Percentiles rank a stretch among this genome's conserved stretches.
Evolutionary conservation across 2,329 filamentous ascomycete genomes (phyloP).

Genomic region (Blastomyces emzantsi): DNA sequence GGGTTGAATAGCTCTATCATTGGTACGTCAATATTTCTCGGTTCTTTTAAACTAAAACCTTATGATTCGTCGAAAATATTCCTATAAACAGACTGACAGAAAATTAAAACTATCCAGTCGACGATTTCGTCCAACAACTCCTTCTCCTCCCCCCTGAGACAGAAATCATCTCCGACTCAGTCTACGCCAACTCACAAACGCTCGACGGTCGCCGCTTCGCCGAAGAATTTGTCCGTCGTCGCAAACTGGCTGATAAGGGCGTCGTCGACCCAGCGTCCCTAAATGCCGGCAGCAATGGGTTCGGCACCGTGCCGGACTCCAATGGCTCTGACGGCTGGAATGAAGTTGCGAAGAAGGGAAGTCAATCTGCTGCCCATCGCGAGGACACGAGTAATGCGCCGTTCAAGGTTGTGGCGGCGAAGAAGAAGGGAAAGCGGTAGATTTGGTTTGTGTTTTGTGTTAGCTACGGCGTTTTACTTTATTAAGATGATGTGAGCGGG

Average conservation of each 20-base stretch:
- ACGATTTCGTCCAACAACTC: constrained; percentile 70
- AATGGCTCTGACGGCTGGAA: constrained; percentile 69
- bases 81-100: neutral
- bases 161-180: constrained; percentile 77
- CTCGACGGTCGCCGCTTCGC: constrained; percentile 91
- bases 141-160: constrained; percentile 66
- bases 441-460: constrained; percentile 3
- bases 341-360: constrained; percentile 91
- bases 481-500: neutral
- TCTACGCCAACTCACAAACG: constrained; percentile 77
- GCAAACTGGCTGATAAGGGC: constrained; percentile 87
- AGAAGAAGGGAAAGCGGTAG: constrained; percentile 81
- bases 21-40: constrained; percentile 40
- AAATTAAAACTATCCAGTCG: constrained; percentile 48
- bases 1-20: constrained; percentile 61
- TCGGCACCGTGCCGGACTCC: constrained; percentile 34
- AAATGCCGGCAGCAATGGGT: constrained; percentile 42
- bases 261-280: constrained; percentile 58
- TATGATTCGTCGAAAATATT: neutral
- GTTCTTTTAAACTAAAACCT: neutral
- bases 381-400: constrained; percentile 44
- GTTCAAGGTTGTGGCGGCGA: constrained; percentile 84
- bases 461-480: neutral
- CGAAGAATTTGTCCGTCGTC: constrained; percentile 86
- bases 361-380: constrained; percentile 40